Evolutionary conservation across 305 asterid species (phyloP).

Genomic region (Fraxinus latifolia): DNA sequence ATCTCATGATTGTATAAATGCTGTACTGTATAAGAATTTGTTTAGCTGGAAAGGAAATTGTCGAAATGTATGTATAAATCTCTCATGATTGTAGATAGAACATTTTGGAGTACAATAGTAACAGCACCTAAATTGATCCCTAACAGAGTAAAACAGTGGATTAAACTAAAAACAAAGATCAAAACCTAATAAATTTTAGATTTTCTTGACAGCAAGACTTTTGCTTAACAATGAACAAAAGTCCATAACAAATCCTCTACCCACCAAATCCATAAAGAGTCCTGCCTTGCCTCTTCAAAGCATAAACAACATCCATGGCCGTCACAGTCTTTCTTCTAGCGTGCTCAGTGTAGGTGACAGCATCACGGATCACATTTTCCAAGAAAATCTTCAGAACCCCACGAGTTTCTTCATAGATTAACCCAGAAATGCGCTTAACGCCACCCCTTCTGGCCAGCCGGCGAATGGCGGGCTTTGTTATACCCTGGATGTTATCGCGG

Average conservation of each 20-base stretch:
- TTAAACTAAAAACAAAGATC: background rate
- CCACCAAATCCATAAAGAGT: constrained; percentile 63
- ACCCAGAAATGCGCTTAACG: constrained; percentile 60
- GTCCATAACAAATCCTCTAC: constrained; percentile 16
- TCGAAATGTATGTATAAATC: no score
- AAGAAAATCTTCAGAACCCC: constrained; percentile 67
- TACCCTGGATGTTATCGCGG: constrained; percentile 66
- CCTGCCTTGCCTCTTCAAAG: constrained; percentile 67
- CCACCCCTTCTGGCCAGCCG: constrained; percentile 67
- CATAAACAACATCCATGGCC: constrained; percentile 68
- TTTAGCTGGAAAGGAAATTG: no score
- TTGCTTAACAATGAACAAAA: background rate
- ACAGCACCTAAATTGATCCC: background rate
- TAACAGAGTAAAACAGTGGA: background rate
- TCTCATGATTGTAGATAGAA: no score
- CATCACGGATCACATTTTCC: constrained; percentile 61
- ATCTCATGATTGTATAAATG: no score
- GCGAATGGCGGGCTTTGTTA: constrained; percentile 60
- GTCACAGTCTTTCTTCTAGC: constrained; percentile 67
- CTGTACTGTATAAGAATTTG: no score
- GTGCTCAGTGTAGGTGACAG: constrained; percentile 62
- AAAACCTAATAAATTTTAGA: background rate
- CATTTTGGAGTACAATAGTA: no score
- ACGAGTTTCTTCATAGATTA: constrained; percentile 62
- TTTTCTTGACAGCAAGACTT: constrained; percentile 39